Conservation (phyloP, 768 basidiomycete species). For the Psilocybe cubensis region DNA sequence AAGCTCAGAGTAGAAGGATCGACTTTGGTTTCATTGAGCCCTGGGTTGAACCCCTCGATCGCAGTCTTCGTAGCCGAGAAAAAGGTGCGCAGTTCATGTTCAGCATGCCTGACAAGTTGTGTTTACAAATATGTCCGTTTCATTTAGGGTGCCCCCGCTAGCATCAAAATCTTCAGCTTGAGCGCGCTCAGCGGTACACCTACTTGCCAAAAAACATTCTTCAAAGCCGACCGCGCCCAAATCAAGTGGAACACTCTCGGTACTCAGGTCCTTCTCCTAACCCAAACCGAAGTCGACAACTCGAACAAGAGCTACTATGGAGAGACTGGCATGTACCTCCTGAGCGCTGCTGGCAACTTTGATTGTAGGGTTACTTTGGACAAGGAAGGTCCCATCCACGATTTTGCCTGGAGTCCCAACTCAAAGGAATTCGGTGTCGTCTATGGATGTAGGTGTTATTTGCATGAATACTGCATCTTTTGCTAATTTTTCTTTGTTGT, state of each 20-base stretch:
- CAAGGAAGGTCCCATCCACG: conserved; percentile 97
- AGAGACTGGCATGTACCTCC: conserved; percentile 92
- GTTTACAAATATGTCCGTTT: not conserved
- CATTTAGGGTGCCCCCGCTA: conserved; percentile 81
- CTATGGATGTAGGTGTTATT: conserved; percentile 82
- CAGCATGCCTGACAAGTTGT: not conserved
- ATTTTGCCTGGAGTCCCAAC: conserved; percentile 95
- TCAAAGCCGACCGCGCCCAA: conserved; percentile 90
- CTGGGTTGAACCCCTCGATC: conserved; percentile 85
- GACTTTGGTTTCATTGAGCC: conserved; percentile 76
- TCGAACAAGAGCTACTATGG: conserved; percentile 98
- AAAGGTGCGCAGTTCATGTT: conserved; percentile 57
- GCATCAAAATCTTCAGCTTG: conserved; percentile 83
- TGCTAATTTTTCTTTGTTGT: not conserved
- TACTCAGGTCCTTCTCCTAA: conserved; percentile 88
- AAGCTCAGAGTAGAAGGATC: conserved; percentile 86
- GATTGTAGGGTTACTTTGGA: conserved; percentile 88
- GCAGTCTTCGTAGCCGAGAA: conserved; percentile 94
- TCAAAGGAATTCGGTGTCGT: conserved; percentile 96
- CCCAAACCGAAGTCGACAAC: conserved; percentile 96
- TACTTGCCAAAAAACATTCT: conserved; percentile 90
- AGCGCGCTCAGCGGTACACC: conserved; percentile 61
- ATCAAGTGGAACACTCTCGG: conserved; percentile 98
- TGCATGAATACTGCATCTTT: not conserved
- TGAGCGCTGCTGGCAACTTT: conserved; percentile 91